Evolutionary conservation across 2,329 filamentous ascomycete species (phyloP).

Genomic region (Xylariaceae sp.): DNA sequence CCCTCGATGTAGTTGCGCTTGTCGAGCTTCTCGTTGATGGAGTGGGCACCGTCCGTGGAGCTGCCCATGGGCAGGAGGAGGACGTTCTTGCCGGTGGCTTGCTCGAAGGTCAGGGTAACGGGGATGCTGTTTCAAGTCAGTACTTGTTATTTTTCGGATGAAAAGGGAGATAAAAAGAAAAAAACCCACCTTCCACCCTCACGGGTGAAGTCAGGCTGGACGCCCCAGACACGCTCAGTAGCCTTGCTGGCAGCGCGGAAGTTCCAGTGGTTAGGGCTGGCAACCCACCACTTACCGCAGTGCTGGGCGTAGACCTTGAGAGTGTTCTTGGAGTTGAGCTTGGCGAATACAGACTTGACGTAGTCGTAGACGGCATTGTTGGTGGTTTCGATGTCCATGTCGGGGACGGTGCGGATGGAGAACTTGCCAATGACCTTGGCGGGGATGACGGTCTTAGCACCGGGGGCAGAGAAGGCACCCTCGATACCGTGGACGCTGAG

Average conservation of each 20-base stretch:
- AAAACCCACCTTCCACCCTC: conserved; percentile 76
- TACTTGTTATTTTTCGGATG: not conserved
- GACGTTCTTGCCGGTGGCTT: conserved; percentile 97
- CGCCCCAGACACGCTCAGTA: conserved; percentile 90
- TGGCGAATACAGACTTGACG: conserved; percentile 77
- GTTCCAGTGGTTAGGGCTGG: conserved; percentile 98
- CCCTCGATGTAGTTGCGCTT: conserved; percentile 97
- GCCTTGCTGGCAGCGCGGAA: conserved; percentile 92
- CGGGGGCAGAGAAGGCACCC: conserved; percentile 86
- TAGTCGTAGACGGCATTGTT: conserved; percentile 80
- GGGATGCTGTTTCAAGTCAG: conserved; percentile 63
- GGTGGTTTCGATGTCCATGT: conserved; percentile 92
- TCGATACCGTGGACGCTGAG: conserved; percentile 92
- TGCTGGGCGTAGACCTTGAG: conserved; percentile 78
- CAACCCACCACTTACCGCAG: conserved; percentile 97
- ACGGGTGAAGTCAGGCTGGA: conserved; percentile 89
- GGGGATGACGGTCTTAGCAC: conserved; percentile 97
- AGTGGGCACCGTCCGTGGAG: conserved; percentile 93
- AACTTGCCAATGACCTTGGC: conserved; percentile 98
- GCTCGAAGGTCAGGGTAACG: conserved; percentile 93
- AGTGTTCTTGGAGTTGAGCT: conserved; percentile 87
- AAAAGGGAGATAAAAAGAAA: not conserved
- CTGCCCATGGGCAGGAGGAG: conserved; percentile 93
- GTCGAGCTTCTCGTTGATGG: conserved; percentile 97
- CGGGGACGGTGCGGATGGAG: conserved; percentile 91